A percentile compares a stretch with the other conserved stretches of the same genome.
Evolutionary conservation across 345 rosid species (phyloP).

Genomic region (Pugionium cornutum): DNA sequence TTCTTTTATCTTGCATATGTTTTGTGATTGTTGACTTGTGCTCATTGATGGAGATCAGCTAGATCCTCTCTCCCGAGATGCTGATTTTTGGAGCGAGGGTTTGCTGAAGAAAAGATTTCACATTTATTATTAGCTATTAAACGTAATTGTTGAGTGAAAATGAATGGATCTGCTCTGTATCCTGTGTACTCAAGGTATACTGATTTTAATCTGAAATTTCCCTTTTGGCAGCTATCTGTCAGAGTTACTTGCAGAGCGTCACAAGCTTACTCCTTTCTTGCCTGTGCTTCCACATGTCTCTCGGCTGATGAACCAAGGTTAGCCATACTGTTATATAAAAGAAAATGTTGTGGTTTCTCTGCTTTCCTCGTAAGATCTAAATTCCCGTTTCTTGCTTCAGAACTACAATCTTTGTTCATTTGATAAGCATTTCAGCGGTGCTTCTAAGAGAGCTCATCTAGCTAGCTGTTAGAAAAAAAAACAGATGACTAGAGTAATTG

Average conservation of each 20-base stretch:
- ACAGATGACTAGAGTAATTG: neutral
- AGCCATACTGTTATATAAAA: conserved; percentile 35
- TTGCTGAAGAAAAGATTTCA: neutral
- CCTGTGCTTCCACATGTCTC: conserved; percentile 66
- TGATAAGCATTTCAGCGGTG: conserved; percentile 12
- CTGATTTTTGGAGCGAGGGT: conserved; percentile 14
- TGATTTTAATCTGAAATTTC: conserved; percentile 17
- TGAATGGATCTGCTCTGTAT: conserved; percentile 3
- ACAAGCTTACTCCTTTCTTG: conserved; percentile 68
- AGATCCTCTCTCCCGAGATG: neutral
- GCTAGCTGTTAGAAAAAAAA: conserved; percentile 19
- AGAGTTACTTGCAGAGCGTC: conserved; percentile 76
- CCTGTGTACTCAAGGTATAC: conserved; percentile 23
- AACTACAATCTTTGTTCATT: neutral
- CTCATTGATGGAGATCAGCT: neutral
- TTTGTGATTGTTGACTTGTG: conserved; percentile 16
- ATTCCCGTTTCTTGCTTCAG: conserved; percentile 14
- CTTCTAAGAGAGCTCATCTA: conserved; percentile 2
- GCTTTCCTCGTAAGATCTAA: conserved; percentile 2
- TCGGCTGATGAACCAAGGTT: conserved; percentile 81
- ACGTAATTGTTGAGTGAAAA: conserved; percentile 2
- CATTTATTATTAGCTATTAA: neutral
- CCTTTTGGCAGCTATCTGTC: conserved; percentile 63
- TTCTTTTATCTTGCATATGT: neutral
- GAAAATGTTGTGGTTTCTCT: conserved; percentile 16